These are phyloP conservation scores for Corymbia maculata DNA, from an alignment of 345 rosid species.

Conservation along the genomic window DNA sequence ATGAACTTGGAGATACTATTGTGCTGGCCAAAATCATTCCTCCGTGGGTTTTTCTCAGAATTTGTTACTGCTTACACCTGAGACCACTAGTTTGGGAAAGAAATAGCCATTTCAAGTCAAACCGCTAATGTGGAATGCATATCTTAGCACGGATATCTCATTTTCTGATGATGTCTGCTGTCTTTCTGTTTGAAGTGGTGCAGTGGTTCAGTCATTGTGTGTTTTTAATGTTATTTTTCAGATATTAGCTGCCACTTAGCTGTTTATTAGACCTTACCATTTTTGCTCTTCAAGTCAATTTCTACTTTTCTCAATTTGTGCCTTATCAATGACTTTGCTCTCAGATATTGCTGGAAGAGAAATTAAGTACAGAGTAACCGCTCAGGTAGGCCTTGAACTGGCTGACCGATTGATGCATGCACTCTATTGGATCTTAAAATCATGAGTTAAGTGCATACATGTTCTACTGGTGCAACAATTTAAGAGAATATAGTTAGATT, in stretches of 20 bases:
- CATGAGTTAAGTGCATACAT: background rate
- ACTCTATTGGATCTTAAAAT: background rate
- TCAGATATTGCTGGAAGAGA: conserved; percentile 27
- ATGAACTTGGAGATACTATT: background rate
- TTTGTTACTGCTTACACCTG: background rate
- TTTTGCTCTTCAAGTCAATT: background rate
- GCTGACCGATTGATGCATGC: background rate
- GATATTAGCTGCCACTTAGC: background rate
- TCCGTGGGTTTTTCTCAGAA: background rate
- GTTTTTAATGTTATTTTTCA: background rate
- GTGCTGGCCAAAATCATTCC: background rate
- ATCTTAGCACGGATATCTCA: background rate
- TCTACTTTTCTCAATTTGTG: background rate
- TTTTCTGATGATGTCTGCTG: background rate
- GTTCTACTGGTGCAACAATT: background rate
- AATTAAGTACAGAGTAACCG: conserved; percentile 19
- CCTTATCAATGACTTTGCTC: background rate
- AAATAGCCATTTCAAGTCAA: background rate
- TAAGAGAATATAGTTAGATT: background rate
- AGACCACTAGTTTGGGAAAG: background rate
- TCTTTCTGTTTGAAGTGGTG: background rate
- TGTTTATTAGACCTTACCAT: background rate
- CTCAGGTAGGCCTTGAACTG: conserved; percentile 23
- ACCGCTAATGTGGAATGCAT: background rate
- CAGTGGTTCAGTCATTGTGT: background rate